These are phyloP conservation scores for Lippia alba DNA, from an alignment of 305 asterid species.

Conservation along the genomic window DNA sequence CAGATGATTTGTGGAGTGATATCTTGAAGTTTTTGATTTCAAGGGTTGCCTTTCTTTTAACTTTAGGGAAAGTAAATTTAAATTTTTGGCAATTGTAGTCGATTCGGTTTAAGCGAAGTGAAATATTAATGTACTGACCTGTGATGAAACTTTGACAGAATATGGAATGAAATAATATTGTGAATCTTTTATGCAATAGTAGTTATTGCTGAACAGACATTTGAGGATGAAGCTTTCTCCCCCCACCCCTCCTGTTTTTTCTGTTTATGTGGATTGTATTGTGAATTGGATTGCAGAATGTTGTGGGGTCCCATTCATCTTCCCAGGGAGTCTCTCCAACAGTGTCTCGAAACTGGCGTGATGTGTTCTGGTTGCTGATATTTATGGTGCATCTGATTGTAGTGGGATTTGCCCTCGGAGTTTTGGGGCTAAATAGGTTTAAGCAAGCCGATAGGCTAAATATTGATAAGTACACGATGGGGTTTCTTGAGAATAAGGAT, in stretches of 20 bases:
- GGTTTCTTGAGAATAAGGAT: slow-evolving; percentile 75
- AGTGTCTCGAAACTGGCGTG: slow-evolving; percentile 80
- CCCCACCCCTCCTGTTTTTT: no score
- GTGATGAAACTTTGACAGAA: not conserved
- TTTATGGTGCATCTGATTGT: slow-evolving; percentile 74
- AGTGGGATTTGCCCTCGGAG: slow-evolving; percentile 76
- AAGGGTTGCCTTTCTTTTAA: not conserved
- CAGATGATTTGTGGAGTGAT: not conserved
- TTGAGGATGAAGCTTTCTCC: slow-evolving; percentile 12
- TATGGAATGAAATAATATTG: not conserved
- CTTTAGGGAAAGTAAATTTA: not conserved
- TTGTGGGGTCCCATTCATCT: slow-evolving; percentile 51
- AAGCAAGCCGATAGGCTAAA: slow-evolving; percentile 83
- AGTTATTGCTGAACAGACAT: slow-evolving; percentile 3
- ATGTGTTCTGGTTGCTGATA: slow-evolving; percentile 86
- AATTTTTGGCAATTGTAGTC: not conserved
- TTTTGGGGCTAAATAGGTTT: slow-evolving; percentile 86
- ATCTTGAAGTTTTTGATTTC: slow-evolving; percentile 9
- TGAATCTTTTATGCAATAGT: not conserved
- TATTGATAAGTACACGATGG: slow-evolving; percentile 74
- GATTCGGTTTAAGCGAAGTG: slow-evolving; percentile 5
- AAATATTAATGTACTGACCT: not conserved
- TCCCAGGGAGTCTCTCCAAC: slow-evolving; percentile 54
- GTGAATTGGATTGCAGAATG: slow-evolving; percentile 61
- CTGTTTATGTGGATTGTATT: slow-evolving; percentile 23